Evolutionary conservation across 148 eudicot genomes (phyloP), one percentile per base, ranked within the genome.

Genomic region (Vaccinium vitisidaea): DNA sequence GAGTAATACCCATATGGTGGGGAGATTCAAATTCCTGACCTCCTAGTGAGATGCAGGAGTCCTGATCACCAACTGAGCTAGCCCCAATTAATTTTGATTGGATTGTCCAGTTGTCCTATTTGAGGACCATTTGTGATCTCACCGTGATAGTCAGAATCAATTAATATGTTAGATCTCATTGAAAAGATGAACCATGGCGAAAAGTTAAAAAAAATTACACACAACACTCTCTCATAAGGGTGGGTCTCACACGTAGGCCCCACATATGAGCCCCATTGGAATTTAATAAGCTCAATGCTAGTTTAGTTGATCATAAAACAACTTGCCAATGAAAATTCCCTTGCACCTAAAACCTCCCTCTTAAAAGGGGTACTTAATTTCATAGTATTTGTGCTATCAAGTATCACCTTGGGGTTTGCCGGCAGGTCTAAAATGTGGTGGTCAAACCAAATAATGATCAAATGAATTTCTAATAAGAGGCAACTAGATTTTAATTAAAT

Each of bases 351-450:
- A 54, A 16, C 43, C 48, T 79, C 2, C 0, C n/a, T 19, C 53
- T 25, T 18, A 54, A 77, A 79, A 77, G 8, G 3, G 7, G 32
- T 21, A 50, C 8, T 9, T 53, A 2, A 3, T 30, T 74, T 36
- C 8, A 15, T 5, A 8, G 9, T 74, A 74, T 15, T 8, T 36
- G 79, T 49, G 8, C 54, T 36, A 36, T 36, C 39, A 36, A 36
- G 39, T 13, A 76, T 76, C 56, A 76, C 14, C 54, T 19, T 10
- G 52, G 70, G 65, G 49, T 80, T 80, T 58, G 82, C 82, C 70
- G 70, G 3, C 82, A 56, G 27, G 16, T 36, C 23, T 27, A 5
- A 32, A 53, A 14, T 52, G 2, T 15, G 54, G 16, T 79, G 9
- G 15, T n/a, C 16, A n/a, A 23, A 23, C 30, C 30, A 12, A 65